These are phyloP conservation scores for Areca catechu DNA, from an alignment of 176 grass and related monocot genomes.

Conservation along the genomic window DNA sequence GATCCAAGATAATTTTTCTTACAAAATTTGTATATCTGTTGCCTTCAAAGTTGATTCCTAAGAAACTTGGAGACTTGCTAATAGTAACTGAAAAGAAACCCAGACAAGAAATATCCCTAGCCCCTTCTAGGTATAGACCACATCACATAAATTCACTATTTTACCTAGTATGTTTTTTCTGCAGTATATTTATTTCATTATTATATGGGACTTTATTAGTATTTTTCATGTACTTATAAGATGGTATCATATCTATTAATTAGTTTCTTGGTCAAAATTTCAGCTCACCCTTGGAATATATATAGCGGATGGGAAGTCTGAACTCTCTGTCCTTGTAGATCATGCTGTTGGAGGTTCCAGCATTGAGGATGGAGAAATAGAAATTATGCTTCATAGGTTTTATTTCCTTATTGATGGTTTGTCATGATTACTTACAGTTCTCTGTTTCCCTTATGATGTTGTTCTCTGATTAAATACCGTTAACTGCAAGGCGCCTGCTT, in stretches of 20 bases:
- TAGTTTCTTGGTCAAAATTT: constrained; percentile 16
- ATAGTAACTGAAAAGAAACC: too few species aligned
- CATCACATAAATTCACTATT: too few species aligned
- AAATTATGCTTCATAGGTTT: constrained; percentile 92
- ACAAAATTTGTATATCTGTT: too few species aligned
- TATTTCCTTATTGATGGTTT: not conserved
- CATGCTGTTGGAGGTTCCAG: constrained; percentile 83
- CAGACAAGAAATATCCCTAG: too few species aligned
- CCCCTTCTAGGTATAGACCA: too few species aligned
- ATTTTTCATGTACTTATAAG: not conserved
- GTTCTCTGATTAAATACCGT: not conserved
- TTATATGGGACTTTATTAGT: too few species aligned
- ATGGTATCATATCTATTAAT: constrained; percentile 1
- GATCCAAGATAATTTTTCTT: too few species aligned
- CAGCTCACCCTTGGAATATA: constrained; percentile 77
- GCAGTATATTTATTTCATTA: too few species aligned
- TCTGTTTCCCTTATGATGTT: not conserved
- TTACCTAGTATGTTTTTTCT: too few species aligned
- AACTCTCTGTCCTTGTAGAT: constrained; percentile 83
- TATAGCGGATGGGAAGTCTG: constrained; percentile 59
- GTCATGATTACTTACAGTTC: not conserved
- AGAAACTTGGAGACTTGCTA: too few species aligned
- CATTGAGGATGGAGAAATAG: constrained; percentile 77
- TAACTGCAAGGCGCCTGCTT: constrained; percentile 48
- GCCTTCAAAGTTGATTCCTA: too few species aligned